These are phyloP conservation scores for Teratosphaeria viscida DNA, from an alignment of 2,329 filamentous ascomycete genomes.

Conservation along the genomic window DNA sequence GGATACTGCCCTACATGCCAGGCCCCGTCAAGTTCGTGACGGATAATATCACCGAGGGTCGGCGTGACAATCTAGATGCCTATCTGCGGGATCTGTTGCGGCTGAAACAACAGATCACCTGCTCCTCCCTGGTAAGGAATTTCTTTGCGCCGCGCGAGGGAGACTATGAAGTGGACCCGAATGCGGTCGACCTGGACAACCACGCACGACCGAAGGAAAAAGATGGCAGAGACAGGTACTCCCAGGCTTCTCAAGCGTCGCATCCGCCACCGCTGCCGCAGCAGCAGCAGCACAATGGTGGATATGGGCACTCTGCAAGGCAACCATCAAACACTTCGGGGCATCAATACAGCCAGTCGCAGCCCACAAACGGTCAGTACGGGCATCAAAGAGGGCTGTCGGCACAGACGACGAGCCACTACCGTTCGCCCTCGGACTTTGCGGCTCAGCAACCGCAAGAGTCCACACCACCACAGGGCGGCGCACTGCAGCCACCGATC, in stretches of 20 bases:
- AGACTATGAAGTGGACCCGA: constrained; percentile 84
- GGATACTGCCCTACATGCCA: constrained; percentile 92
- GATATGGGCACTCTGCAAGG: constrained; percentile 10
- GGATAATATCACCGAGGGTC: constrained; percentile 90
- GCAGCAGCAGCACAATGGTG: constrained; percentile 11
- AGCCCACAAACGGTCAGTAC: constrained; percentile 8
- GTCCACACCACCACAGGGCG: neutral
- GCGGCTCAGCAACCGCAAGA: constrained; percentile 3
- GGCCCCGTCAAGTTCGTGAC: constrained; percentile 96
- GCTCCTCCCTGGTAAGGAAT: constrained; percentile 72
- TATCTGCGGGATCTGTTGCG: constrained; percentile 87
- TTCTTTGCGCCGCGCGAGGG: constrained; percentile 85
- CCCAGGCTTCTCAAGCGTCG: constrained; percentile 20
- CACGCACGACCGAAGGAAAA: constrained; percentile 61
- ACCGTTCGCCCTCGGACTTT: constrained; percentile 17
- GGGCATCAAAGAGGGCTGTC: constrained; percentile 4
- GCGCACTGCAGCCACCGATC: neutral
- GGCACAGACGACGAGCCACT: constrained; percentile 8
- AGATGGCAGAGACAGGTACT: constrained; percentile 43
- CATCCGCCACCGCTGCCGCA: neutral
- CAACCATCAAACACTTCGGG: constrained; percentile 9
- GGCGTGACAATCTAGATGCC: constrained; percentile 83
- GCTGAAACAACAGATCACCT: constrained; percentile 74
- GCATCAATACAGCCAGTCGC: constrained; percentile 17
- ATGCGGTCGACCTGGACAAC: constrained; percentile 41